A percentile compares a stretch with the other conserved stretches of the same genome.
These are phyloP conservation scores for Pyropia haitanensis DNA, from an alignment of 23 red algal species.

Conservation along the genomic window DNA sequence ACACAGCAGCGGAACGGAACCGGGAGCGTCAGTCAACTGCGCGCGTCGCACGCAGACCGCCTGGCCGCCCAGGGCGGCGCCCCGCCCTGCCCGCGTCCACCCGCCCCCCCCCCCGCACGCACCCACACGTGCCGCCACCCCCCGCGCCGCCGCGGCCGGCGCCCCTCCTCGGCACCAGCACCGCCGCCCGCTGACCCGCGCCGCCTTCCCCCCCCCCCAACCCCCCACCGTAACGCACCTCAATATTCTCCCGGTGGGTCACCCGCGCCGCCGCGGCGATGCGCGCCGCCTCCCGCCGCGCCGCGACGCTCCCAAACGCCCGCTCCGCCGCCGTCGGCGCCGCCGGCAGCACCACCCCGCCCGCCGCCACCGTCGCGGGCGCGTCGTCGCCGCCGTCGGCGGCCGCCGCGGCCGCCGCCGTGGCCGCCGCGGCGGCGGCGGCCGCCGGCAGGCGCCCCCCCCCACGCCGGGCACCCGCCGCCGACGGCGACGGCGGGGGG, in stretches of 20 bases:
- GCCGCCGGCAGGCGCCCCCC: not conserved
- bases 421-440: not conserved
- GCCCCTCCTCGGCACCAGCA: too few relatives aligned
- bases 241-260: slow-evolving; percentile 19
- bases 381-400: not conserved
- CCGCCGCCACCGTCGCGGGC: not conserved
- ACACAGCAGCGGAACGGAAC: not conserved
- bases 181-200: too few relatives aligned
- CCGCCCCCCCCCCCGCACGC: not conserved
- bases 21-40: not conserved
- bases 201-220: not conserved
- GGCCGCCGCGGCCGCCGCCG: not conserved
- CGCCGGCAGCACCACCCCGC: not conserved
- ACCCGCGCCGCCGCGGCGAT: slow-evolving; percentile 6
- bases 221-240: not conserved
- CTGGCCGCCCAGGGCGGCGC: not conserved
- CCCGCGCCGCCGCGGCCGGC: too few relatives aligned
- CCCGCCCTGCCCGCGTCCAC: not conserved
- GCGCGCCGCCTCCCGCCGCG: slow-evolving; percentile 4
- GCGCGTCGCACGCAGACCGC: not conserved
- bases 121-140: too few relatives aligned
- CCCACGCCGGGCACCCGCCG: not conserved
- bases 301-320: slow-evolving; percentile 8
- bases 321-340: slow-evolving; percentile 17
- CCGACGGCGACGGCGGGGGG: too few relatives aligned